Conservation (phyloP, 1,139 yeast genomes). For the Pneumocystis sp. region DNA sequence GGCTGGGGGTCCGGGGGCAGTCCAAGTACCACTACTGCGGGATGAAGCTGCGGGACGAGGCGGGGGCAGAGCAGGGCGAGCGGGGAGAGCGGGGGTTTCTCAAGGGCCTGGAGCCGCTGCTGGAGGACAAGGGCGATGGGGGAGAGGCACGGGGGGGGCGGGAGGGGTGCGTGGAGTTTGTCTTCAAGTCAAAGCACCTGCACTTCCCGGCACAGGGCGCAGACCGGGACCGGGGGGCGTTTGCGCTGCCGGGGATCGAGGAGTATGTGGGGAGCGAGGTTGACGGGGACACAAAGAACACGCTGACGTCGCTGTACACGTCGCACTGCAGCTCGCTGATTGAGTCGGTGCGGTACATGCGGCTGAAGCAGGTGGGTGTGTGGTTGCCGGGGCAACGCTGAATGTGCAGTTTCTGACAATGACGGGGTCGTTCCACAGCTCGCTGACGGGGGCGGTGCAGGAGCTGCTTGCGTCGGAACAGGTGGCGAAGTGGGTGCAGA, state of each 20-base stretch:
- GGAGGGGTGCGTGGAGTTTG: background rate
- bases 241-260: constrained; percentile 14
- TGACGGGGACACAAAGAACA: constrained; percentile 47
- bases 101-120: background rate
- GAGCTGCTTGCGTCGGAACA: constrained; percentile 40
- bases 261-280: constrained; percentile 26
- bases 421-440: constrained; percentile 41
- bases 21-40: constrained; percentile 90
- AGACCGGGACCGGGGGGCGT: constrained; percentile 4
- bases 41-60: constrained; percentile 45
- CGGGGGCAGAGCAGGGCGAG: constrained; percentile 2
- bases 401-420: constrained; percentile 36
- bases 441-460: constrained; percentile 51
- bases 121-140: background rate
- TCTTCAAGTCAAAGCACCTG: constrained; percentile 4
- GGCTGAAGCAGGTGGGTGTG: constrained; percentile 32
- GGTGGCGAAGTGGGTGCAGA: constrained; percentile 45
- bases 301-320: constrained; percentile 45
- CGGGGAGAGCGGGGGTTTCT: background rate
- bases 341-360: constrained; percentile 55
- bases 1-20: constrained; percentile 80
- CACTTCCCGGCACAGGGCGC: constrained; percentile 4
- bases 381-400: too few species aligned
- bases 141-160: constrained; percentile 1
- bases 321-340: constrained; percentile 49